Percentiles rank a stretch among this genome's conserved stretches.
Evolutionary conservation across 1,139 yeast species (phyloP).

Genomic region (Hansenula lynferdii): DNA sequence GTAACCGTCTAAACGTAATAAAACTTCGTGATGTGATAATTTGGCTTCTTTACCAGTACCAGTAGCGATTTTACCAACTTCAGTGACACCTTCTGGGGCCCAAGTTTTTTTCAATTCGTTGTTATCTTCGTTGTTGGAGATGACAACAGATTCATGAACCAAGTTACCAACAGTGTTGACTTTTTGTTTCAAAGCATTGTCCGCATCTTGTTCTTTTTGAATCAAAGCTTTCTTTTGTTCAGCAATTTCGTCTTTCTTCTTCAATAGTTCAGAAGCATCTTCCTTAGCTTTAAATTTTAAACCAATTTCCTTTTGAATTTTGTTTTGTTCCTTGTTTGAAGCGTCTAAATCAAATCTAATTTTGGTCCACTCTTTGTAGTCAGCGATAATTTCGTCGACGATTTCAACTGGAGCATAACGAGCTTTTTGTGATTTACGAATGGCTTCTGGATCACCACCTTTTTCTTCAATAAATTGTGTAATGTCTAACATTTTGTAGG

Average conservation of each 20-base stretch:
- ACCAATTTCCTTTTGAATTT: slow-evolving; percentile 90
- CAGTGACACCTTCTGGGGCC: slow-evolving; percentile 65
- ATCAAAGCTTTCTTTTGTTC: slow-evolving; percentile 64
- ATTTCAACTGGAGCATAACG: slow-evolving; percentile 94
- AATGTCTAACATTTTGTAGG: slow-evolving; percentile 84
- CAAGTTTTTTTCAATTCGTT: slow-evolving; percentile 84
- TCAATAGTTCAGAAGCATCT: slow-evolving; percentile 81
- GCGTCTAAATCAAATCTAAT: slow-evolving; percentile 91
- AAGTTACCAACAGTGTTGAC: slow-evolving; percentile 90
- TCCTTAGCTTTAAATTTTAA: slow-evolving; percentile 90
- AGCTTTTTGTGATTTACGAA: slow-evolving; percentile 84
- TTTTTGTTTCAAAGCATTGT: slow-evolving; percentile 65
- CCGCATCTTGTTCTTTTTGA: slow-evolving; percentile 74
- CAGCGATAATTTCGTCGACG: slow-evolving; percentile 90
- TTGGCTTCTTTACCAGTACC: slow-evolving; percentile 73
- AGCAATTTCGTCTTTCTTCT: slow-evolving; percentile 71
- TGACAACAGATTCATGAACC: slow-evolving; percentile 88
- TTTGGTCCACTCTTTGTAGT: slow-evolving; percentile 89
- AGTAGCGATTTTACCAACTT: slow-evolving; percentile 59
- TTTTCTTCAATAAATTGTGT: slow-evolving; percentile 88
- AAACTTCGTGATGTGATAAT: slow-evolving; percentile 92
- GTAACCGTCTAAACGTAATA: slow-evolving; percentile 92
- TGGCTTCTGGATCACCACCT: slow-evolving; percentile 92
- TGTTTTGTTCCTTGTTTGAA: slow-evolving; percentile 79
- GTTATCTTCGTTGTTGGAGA: slow-evolving; percentile 84